These are phyloP conservation scores for Teratosphaeria zuluensis DNA, from an alignment of 2,329 filamentous ascomycete species.

Conservation along the genomic window DNA sequence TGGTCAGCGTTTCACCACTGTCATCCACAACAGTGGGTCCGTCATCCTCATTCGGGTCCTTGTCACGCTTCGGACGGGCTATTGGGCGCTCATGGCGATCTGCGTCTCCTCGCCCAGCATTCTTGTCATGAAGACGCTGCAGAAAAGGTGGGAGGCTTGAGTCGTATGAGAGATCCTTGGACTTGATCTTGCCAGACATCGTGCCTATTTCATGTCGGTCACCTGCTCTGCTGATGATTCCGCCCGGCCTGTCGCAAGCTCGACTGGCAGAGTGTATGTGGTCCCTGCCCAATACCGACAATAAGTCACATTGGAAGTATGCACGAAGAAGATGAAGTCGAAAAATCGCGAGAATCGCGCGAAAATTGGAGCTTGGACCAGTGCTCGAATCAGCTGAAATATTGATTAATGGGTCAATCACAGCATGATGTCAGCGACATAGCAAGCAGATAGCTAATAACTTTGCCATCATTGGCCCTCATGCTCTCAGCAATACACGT, in stretches of 20 bases:
- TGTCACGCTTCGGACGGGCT: constrained; percentile 38
- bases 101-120: constrained; percentile 38
- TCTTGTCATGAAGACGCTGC: constrained; percentile 41
- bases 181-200: constrained; percentile 43
- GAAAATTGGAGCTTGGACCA: background rate
- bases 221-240: background rate
- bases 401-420: background rate
- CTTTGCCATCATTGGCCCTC: background rate
- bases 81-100: constrained; percentile 36
- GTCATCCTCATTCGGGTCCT: constrained; percentile 65
- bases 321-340: background rate
- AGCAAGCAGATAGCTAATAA: background rate
- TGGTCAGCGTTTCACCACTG: constrained; percentile 52
- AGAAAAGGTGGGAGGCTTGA: constrained; percentile 41
- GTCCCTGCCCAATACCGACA: background rate
- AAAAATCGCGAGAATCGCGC: background rate
- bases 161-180: constrained; percentile 60
- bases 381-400: background rate
- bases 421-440: background rate
- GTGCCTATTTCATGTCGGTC: background rate
- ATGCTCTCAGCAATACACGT: background rate
- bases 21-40: constrained; percentile 65
- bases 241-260: no score
- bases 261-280: no score
- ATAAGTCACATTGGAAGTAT: background rate